Evolutionary conservation across 768 basidiomycete species (phyloP).

Genomic region (Panaeolus papilionaceus): DNA sequence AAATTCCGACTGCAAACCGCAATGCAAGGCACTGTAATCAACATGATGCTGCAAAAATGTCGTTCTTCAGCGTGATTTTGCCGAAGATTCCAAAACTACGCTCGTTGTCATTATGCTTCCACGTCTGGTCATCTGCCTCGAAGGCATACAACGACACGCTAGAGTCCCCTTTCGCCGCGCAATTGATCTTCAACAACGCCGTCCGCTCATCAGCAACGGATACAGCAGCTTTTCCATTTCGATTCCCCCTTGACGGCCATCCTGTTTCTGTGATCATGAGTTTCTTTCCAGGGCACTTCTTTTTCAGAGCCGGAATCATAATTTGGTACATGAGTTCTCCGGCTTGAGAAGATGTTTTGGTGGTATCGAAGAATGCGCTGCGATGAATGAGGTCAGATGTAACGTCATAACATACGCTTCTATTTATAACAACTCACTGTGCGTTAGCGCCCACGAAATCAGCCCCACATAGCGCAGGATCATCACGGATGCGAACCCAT

Average conservation of each 20-base stretch:
- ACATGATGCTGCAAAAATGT: slow-evolving; percentile 12
- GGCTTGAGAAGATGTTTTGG: slow-evolving; percentile 35
- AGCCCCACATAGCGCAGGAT: slow-evolving; percentile 40
- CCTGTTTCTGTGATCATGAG: slow-evolving; percentile 48
- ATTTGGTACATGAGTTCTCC: slow-evolving; percentile 45
- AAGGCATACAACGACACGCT: slow-evolving; percentile 45
- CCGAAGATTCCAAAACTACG: slow-evolving; percentile 46
- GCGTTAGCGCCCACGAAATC: slow-evolving; percentile 50
- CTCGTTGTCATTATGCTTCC: slow-evolving; percentile 45
- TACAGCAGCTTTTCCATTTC: slow-evolving; percentile 35
- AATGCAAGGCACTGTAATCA: no score
- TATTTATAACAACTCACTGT: slow-evolving; percentile 35
- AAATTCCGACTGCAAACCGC: no score
- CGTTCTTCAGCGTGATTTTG: slow-evolving; percentile 34
- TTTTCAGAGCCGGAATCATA: slow-evolving; percentile 41
- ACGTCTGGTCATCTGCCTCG: slow-evolving; percentile 47
- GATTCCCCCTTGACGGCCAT: slow-evolving; percentile 45
- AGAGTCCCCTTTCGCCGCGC: slow-evolving; percentile 38
- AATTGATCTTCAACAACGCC: slow-evolving; percentile 43
- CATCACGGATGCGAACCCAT: slow-evolving; percentile 43
- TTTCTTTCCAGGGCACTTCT: slow-evolving; percentile 43
- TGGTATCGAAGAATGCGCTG: slow-evolving; percentile 45
- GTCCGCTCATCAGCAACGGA: slow-evolving; percentile 38
- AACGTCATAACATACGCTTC: neutral
- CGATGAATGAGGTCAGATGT: slow-evolving; percentile 15